These are phyloP conservation scores for Helotiales sp. DNA, from an alignment of 2,329 filamentous ascomycete genomes.

Conservation along the genomic window DNA sequence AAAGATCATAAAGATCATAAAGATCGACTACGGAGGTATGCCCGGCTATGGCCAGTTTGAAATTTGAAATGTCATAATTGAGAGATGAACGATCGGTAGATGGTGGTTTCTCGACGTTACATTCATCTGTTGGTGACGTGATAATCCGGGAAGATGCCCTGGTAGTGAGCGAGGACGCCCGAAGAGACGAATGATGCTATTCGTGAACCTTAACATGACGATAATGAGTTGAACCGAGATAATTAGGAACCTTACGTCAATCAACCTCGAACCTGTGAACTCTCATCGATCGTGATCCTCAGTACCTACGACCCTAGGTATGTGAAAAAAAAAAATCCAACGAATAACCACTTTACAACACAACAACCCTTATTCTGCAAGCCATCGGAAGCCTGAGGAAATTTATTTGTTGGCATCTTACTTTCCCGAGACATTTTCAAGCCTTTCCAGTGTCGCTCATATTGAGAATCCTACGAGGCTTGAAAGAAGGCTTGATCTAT, in stretches of 20 bases:
- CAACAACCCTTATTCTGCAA: not conserved
- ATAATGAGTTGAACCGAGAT: not conserved
- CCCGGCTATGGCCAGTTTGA: too few relatives aligned
- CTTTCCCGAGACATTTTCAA: not conserved
- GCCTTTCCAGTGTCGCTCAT: slow-evolving; percentile 4
- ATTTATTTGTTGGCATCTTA: not conserved
- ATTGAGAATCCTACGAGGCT: slow-evolving; percentile 4
- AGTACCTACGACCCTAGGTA: not conserved
- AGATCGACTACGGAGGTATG: too few relatives aligned
- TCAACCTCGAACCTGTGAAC: not conserved
- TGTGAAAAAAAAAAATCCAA: not conserved
- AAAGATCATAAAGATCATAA: too few relatives aligned
- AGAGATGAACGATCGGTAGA: not conserved
- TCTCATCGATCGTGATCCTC: not conserved
- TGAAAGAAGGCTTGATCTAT: not conserved
- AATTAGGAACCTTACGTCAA: slow-evolving; percentile 3
- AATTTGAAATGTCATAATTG: not conserved
- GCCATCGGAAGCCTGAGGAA: not conserved
- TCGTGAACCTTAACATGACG: not conserved
- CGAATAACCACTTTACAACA: not conserved
- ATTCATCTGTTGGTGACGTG: not conserved
- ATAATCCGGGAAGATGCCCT: not conserved
- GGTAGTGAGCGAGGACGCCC: not conserved
- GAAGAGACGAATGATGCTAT: not conserved
- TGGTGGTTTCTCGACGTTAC: not conserved